phyloP scores from a whole-genome alignment of 1,284 basidiomycete genomes.

The Phenoliferia sp. region DNA sequence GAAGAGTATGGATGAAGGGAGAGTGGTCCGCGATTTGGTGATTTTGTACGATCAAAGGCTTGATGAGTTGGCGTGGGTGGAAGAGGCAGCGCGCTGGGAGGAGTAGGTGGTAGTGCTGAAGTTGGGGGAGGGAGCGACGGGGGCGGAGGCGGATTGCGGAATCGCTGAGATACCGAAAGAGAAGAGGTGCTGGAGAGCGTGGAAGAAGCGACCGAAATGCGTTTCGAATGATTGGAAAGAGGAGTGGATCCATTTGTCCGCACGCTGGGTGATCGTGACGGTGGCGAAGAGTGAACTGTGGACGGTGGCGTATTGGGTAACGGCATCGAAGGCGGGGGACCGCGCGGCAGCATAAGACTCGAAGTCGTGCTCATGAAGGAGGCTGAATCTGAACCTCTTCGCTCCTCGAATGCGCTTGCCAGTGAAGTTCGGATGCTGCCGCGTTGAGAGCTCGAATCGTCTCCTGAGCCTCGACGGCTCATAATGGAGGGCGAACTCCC shows the following conservation, averaged over 20 bases:
- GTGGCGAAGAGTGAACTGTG: background rate
- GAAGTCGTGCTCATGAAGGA: background rate
- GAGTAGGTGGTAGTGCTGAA: background rate
- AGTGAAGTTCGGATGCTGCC: background rate
- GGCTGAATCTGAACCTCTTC: background rate
- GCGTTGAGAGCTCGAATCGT: background rate
- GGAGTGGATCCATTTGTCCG: background rate
- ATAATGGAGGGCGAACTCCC: background rate
- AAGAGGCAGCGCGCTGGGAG: background rate
- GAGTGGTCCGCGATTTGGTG: no score
- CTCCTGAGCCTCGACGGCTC: background rate
- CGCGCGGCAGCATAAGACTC: background rate
- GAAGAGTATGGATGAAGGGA: no score
- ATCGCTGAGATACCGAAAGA: no score
- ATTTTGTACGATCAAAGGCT: no score
- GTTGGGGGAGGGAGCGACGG: no score
- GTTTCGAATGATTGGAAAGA: background rate
- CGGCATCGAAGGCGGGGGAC: background rate
- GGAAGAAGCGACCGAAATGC: background rate
- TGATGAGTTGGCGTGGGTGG: background rate
- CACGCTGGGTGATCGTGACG: background rate
- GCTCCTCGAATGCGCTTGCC: background rate
- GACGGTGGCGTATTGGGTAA: background rate
- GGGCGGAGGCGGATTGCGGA: no score
- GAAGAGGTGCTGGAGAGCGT: no score